These are phyloP conservation scores for Phytopythium helicoides DNA, from an alignment of 352 stramenopile species.

Conservation along the genomic window DNA sequence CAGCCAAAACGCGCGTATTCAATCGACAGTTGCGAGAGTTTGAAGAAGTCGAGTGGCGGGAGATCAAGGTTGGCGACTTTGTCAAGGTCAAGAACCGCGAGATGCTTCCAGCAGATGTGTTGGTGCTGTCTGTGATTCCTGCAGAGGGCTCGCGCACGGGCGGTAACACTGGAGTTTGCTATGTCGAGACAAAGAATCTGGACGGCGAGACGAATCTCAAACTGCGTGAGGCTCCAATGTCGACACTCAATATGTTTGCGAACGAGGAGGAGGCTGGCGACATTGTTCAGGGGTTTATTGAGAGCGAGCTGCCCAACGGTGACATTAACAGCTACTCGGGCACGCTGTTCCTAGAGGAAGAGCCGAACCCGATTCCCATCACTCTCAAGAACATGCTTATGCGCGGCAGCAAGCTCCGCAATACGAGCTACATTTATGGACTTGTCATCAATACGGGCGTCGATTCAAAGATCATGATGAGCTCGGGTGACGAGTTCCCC, in stretches of 20 bases:
- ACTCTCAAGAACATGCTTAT: constrained; percentile 90
- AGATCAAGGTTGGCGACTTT: constrained; percentile 79
- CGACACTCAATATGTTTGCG: constrained; percentile 63
- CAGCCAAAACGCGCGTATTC: constrained; percentile 57
- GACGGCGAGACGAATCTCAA: constrained; percentile 89
- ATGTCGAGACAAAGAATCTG: constrained; percentile 89
- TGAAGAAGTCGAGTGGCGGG: constrained; percentile 80
- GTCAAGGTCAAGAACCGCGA: constrained; percentile 84
- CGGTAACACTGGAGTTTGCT: constrained; percentile 76
- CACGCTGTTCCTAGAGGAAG: constrained; percentile 61
- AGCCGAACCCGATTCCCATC: constrained; percentile 54
- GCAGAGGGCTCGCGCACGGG: constrained; percentile 52
- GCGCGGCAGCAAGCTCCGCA: constrained; percentile 87
- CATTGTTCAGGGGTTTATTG: constrained; percentile 63
- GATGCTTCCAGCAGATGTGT: constrained; percentile 73
- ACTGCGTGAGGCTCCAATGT: constrained; percentile 60
- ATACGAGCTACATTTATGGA: constrained; percentile 87
- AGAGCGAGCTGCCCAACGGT: constrained; percentile 77
- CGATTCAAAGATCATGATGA: constrained; percentile 93
- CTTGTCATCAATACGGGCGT: constrained; percentile 93
- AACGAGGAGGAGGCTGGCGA: constrained; percentile 66
- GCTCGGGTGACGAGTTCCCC: constrained; percentile 75
- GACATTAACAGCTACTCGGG: constrained; percentile 83
- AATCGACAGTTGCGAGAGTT: constrained; percentile 82
- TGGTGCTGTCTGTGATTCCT: constrained; percentile 76